A percentile compares a stretch with the other conserved stretches of the same genome.
Conservation (phyloP, 2,329 filamentous ascomycete species). For the Fusarium clavum region DNA sequence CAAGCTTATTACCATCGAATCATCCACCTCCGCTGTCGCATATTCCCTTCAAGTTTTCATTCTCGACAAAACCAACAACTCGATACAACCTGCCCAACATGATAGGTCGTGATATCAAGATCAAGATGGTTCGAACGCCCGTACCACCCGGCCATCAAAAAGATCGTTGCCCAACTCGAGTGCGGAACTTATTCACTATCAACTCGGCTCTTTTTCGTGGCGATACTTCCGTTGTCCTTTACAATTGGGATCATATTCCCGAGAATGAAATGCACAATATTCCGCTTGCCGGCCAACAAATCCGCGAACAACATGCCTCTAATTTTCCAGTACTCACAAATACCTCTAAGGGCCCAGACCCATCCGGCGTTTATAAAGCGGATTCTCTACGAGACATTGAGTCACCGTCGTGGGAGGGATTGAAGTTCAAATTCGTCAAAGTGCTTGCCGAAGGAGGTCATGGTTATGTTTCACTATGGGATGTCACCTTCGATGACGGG, state of each 20-base stretch:
- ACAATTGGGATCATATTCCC: background rate
- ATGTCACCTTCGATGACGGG: slow-evolving; percentile 39
- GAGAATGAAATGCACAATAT: background rate
- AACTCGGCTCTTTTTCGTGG: slow-evolving; percentile 38
- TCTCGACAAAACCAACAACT: slow-evolving; percentile 3
- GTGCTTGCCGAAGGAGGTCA: slow-evolving; percentile 46
- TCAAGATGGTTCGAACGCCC: background rate
- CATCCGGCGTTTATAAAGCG: too few species aligned
- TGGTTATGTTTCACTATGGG: slow-evolving; percentile 44
- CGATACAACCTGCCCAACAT: slow-evolving; percentile 19
- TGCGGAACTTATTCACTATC: slow-evolving; percentile 27
- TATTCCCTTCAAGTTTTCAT: background rate
- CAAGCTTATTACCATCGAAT: slow-evolving; percentile 40
- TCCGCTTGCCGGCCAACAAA: background rate
- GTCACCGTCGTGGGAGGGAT: slow-evolving; percentile 27
- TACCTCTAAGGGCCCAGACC: background rate
- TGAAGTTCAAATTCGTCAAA: slow-evolving; percentile 43
- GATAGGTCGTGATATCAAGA: slow-evolving; percentile 1
- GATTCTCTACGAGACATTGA: background rate
- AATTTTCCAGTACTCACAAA: background rate
- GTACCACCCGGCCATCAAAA: too few species aligned
- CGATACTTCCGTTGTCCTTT: slow-evolving; percentile 26
- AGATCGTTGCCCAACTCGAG: background rate
- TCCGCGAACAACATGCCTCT: background rate
- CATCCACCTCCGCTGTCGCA: background rate